Conservation (phyloP, 108 stramenopile species). For the Cyclotella cryptica region DNA sequence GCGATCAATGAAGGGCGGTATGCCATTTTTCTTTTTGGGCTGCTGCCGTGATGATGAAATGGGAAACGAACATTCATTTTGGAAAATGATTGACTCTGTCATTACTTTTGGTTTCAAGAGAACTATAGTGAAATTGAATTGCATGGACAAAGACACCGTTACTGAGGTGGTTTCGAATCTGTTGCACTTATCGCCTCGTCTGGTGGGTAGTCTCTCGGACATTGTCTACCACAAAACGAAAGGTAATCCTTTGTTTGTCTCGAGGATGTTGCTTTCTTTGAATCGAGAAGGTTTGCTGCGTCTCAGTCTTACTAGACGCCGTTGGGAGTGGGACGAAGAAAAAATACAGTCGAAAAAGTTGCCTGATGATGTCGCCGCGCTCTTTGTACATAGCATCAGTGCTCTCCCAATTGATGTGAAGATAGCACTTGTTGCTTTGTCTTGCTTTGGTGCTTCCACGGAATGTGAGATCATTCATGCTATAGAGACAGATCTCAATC, state of each 20-base stretch:
- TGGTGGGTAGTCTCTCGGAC: neutral
- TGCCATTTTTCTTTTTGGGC: slow-evolving; percentile 13
- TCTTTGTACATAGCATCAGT: slow-evolving; percentile 9
- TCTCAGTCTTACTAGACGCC: slow-evolving; percentile 26
- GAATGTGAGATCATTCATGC: slow-evolving; percentile 3
- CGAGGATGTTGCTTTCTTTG: slow-evolving; percentile 23
- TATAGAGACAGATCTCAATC: slow-evolving; percentile 8
- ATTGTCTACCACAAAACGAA: slow-evolving; percentile 21
- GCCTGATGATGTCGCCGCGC: slow-evolving; percentile 27
- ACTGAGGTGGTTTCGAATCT: slow-evolving; percentile 18
- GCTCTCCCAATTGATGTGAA: slow-evolving; percentile 18
- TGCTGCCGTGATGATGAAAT: slow-evolving; percentile 30
- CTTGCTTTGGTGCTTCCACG: slow-evolving; percentile 29
- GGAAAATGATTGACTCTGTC: neutral
- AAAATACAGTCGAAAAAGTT: slow-evolving; percentile 18
- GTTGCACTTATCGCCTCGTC: slow-evolving; percentile 15
- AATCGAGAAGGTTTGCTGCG: slow-evolving; percentile 14
- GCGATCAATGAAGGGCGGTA: neutral
- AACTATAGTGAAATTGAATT: neutral
- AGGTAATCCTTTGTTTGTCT: slow-evolving; percentile 31
- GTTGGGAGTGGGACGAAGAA: slow-evolving; percentile 43
- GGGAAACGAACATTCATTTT: slow-evolving; percentile 12
- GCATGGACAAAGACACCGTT: slow-evolving; percentile 13
- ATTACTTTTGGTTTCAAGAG: neutral
- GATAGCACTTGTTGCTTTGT: slow-evolving; percentile 5